Base-by-base conservation (phyloP, 768 basidiomycete species). In the Mycena olivaceomarginata region DNA sequence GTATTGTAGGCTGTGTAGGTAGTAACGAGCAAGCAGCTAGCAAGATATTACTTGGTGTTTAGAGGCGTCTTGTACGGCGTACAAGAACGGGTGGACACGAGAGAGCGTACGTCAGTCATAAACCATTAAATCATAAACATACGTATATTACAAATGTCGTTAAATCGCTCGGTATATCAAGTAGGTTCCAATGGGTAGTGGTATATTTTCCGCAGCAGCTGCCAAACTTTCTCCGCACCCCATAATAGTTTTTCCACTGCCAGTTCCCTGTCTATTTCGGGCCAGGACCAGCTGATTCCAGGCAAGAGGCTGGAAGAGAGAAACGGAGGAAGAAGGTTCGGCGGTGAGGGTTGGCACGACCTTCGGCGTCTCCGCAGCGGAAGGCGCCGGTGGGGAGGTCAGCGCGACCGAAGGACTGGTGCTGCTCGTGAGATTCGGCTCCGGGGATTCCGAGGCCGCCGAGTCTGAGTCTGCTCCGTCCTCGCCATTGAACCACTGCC, bases 101-200 rank as follows among this genome's bases (percentile, higher is more conserved):
- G 31, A 2, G 31, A 31, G 31, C 31, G 31, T 31, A 31, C 31
- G 31, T 31, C 31, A 31, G 31, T 60, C 59, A 60, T 40, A 40
- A 63, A 43, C 46, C 22, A 41, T 67, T 45, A 68, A 53, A 74
- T 60, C 59, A 53, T 59, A 62, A 66, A 67, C 43, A 75, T 53
- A 64, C 8, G 40, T 48, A 5, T 18, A 16, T 64, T 69, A 70
- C 65, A 60, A 70, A 69, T 45, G n/a, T 71, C 75, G 56, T 75
- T 70, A 73, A 1, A 65, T 60, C 62, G 56, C 31, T 60, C 64
- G 39, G 64, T 64, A 56, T 53, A 56, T 84, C 79, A 84, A 57
- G 90, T 88, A 56, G 92, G 92, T 76, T 90, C 88, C 76, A 93
- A 75, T 0, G 92, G 93, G 76, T 91, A 93, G 81, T 93, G 91